phyloP scores from a whole-genome alignment of 2,329 filamentous ascomycete species.

The Ceratocystiopsis brevicomis region DNA sequence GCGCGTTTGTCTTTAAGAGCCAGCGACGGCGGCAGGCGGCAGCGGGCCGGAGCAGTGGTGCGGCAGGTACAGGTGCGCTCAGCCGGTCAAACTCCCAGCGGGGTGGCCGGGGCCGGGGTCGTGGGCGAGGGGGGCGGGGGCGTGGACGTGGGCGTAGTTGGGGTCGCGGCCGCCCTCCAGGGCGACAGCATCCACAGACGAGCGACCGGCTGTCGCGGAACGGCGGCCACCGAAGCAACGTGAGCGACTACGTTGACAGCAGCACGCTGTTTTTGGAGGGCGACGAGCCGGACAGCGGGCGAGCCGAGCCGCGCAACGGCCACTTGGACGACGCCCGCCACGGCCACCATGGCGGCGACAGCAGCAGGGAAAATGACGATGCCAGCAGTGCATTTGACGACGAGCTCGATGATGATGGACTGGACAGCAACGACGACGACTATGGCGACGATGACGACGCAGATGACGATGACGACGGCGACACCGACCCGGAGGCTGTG shows the following conservation, averaged over 20 bases:
- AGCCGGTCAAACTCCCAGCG: slow-evolving; percentile 4
- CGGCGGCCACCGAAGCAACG: neutral
- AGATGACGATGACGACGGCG: slow-evolving; percentile 21
- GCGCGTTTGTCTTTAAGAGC: slow-evolving; percentile 48
- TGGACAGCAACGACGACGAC: slow-evolving; percentile 15
- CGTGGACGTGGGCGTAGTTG: slow-evolving; percentile 9
- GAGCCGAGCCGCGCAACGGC: neutral
- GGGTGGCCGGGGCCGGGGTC: no score
- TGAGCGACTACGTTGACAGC: slow-evolving; percentile 6
- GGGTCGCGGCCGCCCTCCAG: slow-evolving; percentile 4
- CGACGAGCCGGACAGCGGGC: neutral
- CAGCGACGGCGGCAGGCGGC: neutral
- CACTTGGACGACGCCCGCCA: neutral
- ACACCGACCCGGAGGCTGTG: slow-evolving; percentile 32
- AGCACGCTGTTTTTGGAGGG: slow-evolving; percentile 1
- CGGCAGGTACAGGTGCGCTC: neutral
- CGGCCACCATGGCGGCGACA: neutral
- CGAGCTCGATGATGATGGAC: neutral
- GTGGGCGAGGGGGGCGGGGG: no score
- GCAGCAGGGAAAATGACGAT: neutral
- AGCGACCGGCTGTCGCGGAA: neutral
- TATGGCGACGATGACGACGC: slow-evolving; percentile 13
- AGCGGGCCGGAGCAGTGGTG: neutral
- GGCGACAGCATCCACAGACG: slow-evolving; percentile 2
- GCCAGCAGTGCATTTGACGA: neutral